Conservation (phyloP, 2,329 filamentous ascomycete species). For the Aspergillus viridinutans region DNA sequence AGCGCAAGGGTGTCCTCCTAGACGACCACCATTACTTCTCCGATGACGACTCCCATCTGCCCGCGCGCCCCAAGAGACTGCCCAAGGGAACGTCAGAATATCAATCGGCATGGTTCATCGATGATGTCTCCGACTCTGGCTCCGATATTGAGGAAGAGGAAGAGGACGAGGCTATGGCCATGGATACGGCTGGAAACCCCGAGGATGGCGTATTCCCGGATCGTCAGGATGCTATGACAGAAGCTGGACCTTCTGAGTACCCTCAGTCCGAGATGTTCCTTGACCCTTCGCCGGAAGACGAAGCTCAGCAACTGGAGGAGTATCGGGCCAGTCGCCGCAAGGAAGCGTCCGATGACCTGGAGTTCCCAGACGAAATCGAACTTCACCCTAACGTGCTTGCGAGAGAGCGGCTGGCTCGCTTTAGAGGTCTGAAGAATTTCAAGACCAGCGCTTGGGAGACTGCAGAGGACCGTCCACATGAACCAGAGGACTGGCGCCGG, state of each 20-base stretch:
- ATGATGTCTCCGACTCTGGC: slow-evolving; percentile 74
- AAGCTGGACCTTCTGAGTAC: slow-evolving; percentile 80
- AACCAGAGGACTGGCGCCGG: slow-evolving; percentile 85
- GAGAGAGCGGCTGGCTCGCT: slow-evolving; percentile 76
- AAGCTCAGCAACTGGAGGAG: slow-evolving; percentile 73
- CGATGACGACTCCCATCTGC: slow-evolving; percentile 66
- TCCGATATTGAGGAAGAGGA: slow-evolving; percentile 79
- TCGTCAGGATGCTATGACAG: slow-evolving; percentile 58
- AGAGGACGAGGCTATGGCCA: slow-evolving; percentile 50
- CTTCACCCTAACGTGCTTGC: slow-evolving; percentile 82
- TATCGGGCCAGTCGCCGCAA: slow-evolving; percentile 74
- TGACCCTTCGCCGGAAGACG: slow-evolving; percentile 74
- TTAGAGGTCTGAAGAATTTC: slow-evolving; percentile 87
- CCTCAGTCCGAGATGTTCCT: slow-evolving; percentile 90
- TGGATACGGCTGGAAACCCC: slow-evolving; percentile 59
- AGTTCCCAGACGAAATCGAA: slow-evolving; percentile 97
- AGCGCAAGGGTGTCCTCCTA: slow-evolving; percentile 81
- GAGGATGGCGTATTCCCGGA: slow-evolving; percentile 72
- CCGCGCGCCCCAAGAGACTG: slow-evolving; percentile 65
- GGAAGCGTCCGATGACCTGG: slow-evolving; percentile 83
- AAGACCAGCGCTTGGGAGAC: slow-evolving; percentile 85
- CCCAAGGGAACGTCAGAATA: slow-evolving; percentile 91
- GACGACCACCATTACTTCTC: slow-evolving; percentile 99
- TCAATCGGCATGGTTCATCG: slow-evolving; percentile 90
- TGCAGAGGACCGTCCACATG: slow-evolving; percentile 77